Evolutionary conservation across 176 grass and related monocot genomes (phyloP).

Genomic region (Eremochloa ophiuroides): DNA sequence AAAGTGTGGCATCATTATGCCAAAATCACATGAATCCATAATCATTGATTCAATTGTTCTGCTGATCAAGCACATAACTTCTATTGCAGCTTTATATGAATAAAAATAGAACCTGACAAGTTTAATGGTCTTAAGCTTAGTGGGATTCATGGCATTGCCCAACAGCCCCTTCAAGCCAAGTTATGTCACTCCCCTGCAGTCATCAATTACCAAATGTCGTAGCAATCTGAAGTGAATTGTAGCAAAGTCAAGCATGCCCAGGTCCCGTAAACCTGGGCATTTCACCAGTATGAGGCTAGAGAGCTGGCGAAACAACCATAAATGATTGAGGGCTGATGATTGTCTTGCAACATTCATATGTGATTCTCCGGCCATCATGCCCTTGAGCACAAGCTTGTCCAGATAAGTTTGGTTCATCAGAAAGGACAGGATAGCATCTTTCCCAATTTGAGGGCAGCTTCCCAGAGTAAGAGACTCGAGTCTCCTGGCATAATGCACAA

Average conservation of each 20-base stretch:
- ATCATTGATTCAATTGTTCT: neutral
- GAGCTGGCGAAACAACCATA: neutral
- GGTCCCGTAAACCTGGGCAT: neutral
- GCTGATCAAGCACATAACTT: neutral
- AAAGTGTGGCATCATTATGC: neutral
- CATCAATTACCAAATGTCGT: slow-evolving; percentile 13
- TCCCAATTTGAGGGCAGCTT: slow-evolving; percentile 1
- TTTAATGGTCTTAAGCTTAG: slow-evolving; percentile 5
- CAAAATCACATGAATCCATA: slow-evolving; percentile 22
- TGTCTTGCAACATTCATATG: neutral
- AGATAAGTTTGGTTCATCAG: slow-evolving; percentile 5
- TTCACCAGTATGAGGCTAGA: slow-evolving; percentile 11
- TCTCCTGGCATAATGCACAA: slow-evolving; percentile 6
- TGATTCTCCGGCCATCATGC: neutral
- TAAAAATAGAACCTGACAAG: slow-evolving; percentile 3
- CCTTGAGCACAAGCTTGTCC: slow-evolving; percentile 13
- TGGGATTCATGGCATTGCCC: neutral
- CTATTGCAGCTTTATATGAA: neutral
- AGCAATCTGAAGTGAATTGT: neutral
- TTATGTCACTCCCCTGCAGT: slow-evolving; percentile 17
- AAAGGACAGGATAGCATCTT: slow-evolving; percentile 8
- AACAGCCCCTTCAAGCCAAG: neutral
- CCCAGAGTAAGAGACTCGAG: slow-evolving; percentile 7
- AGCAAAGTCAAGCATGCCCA: neutral
- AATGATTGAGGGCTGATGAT: neutral